These are phyloP conservation scores for Colletotrichum filicis DNA, from an alignment of 2,329 filamentous ascomycete genomes.

Conservation along the genomic window DNA sequence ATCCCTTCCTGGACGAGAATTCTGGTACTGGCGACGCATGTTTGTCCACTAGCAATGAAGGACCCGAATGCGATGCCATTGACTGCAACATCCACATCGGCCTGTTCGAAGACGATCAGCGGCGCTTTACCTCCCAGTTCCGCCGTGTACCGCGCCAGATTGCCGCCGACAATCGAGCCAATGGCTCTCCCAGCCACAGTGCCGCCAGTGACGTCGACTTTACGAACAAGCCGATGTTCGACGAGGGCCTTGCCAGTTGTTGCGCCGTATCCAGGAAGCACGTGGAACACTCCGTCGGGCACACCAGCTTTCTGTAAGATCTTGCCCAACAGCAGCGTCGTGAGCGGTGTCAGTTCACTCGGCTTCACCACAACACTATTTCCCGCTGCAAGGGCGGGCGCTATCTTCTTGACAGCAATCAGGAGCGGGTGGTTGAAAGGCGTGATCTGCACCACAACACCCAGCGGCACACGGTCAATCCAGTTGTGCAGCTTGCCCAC, in stretches of 20 bases:
- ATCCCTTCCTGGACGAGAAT: slow-evolving; percentile 79
- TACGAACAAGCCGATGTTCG: slow-evolving; percentile 64
- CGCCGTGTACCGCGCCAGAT: slow-evolving; percentile 76
- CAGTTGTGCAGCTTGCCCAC: slow-evolving; percentile 69
- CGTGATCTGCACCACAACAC: slow-evolving; percentile 67
- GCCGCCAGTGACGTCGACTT: slow-evolving; percentile 82
- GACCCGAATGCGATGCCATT: slow-evolving; percentile 74
- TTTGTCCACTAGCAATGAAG: slow-evolving; percentile 66
- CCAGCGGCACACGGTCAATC: slow-evolving; percentile 64
- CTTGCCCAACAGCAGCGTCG: slow-evolving; percentile 67
- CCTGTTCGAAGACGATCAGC: slow-evolving; percentile 73
- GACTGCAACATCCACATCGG: slow-evolving; percentile 73
- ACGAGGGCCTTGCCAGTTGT: slow-evolving; percentile 65
- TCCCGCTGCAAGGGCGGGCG: slow-evolving; percentile 68
- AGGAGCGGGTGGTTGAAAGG: slow-evolving; percentile 70
- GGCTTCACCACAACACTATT: slow-evolving; percentile 71
- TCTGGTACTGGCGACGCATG: slow-evolving; percentile 76
- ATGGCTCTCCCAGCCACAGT: slow-evolving; percentile 76
- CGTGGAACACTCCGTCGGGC: slow-evolving; percentile 75
- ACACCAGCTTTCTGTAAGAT: slow-evolving; percentile 75
- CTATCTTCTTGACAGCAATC: slow-evolving; percentile 69
- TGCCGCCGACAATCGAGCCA: slow-evolving; percentile 72
- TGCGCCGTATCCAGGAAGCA: slow-evolving; percentile 65
- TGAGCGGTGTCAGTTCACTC: slow-evolving; percentile 71
- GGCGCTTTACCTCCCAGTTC: slow-evolving; percentile 80